Conservation (phyloP, 2,329 filamentous ascomycete species). For the Zalaria sp. region DNA sequence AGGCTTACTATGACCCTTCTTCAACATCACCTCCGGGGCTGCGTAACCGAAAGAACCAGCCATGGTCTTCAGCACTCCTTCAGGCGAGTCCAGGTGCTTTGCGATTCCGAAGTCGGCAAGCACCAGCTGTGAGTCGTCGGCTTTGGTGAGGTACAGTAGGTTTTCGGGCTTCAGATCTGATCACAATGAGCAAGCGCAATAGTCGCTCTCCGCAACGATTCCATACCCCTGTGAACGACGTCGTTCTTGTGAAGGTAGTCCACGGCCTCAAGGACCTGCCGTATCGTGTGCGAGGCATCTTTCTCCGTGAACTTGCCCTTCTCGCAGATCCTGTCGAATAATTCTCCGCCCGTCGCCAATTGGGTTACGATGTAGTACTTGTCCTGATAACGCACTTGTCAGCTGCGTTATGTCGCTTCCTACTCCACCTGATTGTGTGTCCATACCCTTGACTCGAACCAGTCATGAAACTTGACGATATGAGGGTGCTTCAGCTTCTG, state of each 20-base stretch:
- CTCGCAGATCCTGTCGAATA: conserved; percentile 97
- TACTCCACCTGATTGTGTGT: neutral
- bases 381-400: conserved; percentile 45
- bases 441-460: conserved; percentile 91
- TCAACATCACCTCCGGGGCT: conserved; percentile 95
- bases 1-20: conserved; percentile 91
- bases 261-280: conserved; percentile 83
- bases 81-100: conserved; percentile 85
- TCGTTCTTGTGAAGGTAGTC: conserved; percentile 90
- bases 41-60: conserved; percentile 97
- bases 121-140: conserved; percentile 68
- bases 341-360: conserved; percentile 84
- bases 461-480: conserved; percentile 95
- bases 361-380: conserved; percentile 99
- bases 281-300: conserved; percentile 90
- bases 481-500: conserved; percentile 84
- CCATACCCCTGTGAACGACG: conserved; percentile 81
- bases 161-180: conserved; percentile 96
- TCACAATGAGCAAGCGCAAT: conserved; percentile 10
- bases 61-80: conserved; percentile 94
- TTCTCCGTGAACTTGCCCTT: conserved; percentile 98
- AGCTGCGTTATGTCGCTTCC: neutral
- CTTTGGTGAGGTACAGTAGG: conserved; percentile 76
- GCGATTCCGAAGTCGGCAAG: conserved; percentile 97
- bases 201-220: neutral